Percentiles rank a stretch among this genome's conserved stretches.
phyloP scores from a whole-genome alignment of 768 basidiomycete species.

The Candolleomyces eurysporus region DNA sequence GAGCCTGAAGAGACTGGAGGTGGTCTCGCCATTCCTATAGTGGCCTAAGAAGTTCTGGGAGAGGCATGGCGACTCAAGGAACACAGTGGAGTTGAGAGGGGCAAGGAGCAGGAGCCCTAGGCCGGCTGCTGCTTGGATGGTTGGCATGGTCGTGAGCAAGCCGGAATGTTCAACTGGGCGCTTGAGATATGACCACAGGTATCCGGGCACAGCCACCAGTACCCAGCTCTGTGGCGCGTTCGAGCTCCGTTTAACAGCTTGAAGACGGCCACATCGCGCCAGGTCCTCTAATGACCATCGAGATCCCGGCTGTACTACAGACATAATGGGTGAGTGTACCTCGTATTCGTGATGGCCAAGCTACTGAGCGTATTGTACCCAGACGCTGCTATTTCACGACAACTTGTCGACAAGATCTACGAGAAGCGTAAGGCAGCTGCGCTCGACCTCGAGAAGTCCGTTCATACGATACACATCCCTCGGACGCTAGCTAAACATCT shows the following conservation, averaged over 20 bases:
- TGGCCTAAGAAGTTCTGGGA: slow-evolving; percentile 54
- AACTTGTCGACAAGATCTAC: slow-evolving; percentile 90
- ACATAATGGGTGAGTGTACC: slow-evolving; percentile 3
- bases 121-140: slow-evolving; percentile 3
- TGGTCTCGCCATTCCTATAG: slow-evolving; percentile 38
- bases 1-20: slow-evolving; percentile 44
- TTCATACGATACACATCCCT: slow-evolving; percentile 2
- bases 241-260: neutral
- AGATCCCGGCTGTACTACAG: neutral
- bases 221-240: neutral
- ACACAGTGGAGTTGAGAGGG: slow-evolving; percentile 40
- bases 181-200: neutral
- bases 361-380: neutral
- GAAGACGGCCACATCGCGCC: neutral
- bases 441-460: slow-evolving; percentile 91
- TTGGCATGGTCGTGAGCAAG: neutral
- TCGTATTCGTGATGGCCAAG: neutral
- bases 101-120: slow-evolving; percentile 39
- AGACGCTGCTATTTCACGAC: slow-evolving; percentile 78
- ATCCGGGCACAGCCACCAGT: neutral
- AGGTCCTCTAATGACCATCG: neutral
- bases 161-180: neutral
- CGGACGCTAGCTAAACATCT: neutral
- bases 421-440: slow-evolving; percentile 96
- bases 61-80: slow-evolving; percentile 44